A percentile compares a stretch with the other conserved stretches of the same genome.
Conservation (phyloP, 371 early-diverging fungal species). For the Dinochytrium kinnereticum region DNA sequence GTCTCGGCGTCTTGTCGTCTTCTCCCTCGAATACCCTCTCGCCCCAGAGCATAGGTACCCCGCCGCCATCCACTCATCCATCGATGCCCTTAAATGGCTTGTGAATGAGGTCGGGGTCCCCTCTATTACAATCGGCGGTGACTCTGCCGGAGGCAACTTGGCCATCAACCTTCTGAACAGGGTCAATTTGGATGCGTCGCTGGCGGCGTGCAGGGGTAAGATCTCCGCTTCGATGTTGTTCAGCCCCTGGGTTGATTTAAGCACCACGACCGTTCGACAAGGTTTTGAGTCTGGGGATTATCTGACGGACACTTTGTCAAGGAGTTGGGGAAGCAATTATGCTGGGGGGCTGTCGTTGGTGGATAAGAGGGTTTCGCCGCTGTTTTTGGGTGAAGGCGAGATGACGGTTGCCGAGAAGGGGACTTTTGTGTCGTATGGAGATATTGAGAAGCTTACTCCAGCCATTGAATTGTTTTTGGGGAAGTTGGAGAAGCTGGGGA, state of each 20-base stretch:
- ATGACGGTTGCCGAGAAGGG: slow-evolving; percentile 3
- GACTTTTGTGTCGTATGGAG: slow-evolving; percentile 22
- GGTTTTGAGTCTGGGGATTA: neutral
- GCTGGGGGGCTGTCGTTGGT: neutral
- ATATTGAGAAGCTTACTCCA: neutral
- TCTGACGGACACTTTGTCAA: neutral
- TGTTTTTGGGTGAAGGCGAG: slow-evolving; percentile 4
- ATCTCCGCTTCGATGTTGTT: slow-evolving; percentile 11
- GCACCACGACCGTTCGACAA: neutral
- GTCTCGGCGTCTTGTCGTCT: slow-evolving; percentile 20
- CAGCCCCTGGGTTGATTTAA: slow-evolving; percentile 24
- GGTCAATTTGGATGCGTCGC: neutral
- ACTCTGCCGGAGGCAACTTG: slow-evolving; percentile 25
- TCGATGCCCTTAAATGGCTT: slow-evolving; percentile 8
- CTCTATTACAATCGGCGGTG: slow-evolving; percentile 19
- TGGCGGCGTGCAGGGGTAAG: neutral
- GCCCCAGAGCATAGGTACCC: slow-evolving; percentile 13
- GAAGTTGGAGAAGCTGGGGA: neutral
- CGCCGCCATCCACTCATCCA: slow-evolving; percentile 4
- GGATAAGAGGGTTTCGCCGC: slow-evolving; percentile 9
- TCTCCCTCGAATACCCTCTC: slow-evolving; percentile 28
- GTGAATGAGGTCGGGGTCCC: neutral
- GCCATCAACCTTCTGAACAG: slow-evolving; percentile 23
- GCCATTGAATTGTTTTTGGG: slow-evolving; percentile 17
- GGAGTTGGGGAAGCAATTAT: neutral